Evolutionary conservation across 495 filamentous ascomycete genomes (phyloP).

Genomic region (Aspergillus nanangensis): DNA sequence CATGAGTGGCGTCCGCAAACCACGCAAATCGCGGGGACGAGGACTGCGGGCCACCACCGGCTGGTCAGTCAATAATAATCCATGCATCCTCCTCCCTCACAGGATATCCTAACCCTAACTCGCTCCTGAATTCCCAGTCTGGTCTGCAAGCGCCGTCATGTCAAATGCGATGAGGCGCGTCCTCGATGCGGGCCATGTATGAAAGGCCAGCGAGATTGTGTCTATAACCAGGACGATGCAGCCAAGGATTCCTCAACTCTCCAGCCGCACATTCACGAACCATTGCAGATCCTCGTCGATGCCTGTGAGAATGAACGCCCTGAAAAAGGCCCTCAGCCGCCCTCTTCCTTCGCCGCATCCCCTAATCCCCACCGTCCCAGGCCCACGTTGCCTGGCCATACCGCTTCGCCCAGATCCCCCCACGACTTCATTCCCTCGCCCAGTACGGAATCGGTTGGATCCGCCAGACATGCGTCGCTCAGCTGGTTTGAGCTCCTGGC

Average conservation of each 20-base stretch:
- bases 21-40: constrained; percentile 28
- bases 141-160: constrained; percentile 28
- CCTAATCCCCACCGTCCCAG: no score
- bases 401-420: no score
- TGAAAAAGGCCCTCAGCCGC: not conserved
- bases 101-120: constrained; percentile 1
- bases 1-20: constrained; percentile 17
- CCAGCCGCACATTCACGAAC: constrained; percentile 9
- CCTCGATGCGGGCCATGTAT: constrained; percentile 28
- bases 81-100: no score
- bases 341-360: not conserved
- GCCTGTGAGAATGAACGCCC: constrained; percentile 20
- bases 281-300: constrained; percentile 20
- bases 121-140: constrained; percentile 11
- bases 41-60: constrained; percentile 27
- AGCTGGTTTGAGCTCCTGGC: constrained; percentile 30
- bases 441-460: constrained; percentile 19
- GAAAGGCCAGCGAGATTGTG: constrained; percentile 25
- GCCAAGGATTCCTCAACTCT: not conserved
- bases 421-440: constrained; percentile 17
- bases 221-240: constrained; percentile 8
- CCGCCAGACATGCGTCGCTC: constrained; percentile 16
- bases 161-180: constrained; percentile 28
- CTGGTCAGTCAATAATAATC: constrained; percentile 27
- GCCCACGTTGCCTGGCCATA: no score